These are phyloP conservation scores for Neophaeococcomyces mojaviensis DNA, from an alignment of 2,329 filamentous ascomycete genomes.

Conservation along the genomic window DNA sequence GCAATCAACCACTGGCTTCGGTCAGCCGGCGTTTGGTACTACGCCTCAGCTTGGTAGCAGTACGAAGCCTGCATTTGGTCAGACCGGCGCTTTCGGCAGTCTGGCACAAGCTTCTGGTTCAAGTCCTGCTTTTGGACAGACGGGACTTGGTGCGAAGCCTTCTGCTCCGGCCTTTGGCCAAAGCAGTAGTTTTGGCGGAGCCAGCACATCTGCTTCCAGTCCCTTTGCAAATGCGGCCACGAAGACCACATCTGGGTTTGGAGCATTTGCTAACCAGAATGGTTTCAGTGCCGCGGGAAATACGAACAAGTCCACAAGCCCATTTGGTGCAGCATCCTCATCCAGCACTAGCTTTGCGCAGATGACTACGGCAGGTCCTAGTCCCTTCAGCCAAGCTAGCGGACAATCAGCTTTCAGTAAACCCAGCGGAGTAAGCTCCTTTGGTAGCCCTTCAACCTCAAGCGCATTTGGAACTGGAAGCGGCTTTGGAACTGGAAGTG, in stretches of 20 bases:
- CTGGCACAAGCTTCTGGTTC: constrained; percentile 28
- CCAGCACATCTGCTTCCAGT: constrained; percentile 7
- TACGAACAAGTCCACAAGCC: neutral
- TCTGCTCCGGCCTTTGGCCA: neutral
- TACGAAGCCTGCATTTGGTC: constrained; percentile 28
- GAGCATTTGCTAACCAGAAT: constrained; percentile 23
- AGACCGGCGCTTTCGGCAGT: constrained; percentile 28
- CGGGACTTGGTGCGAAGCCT: too few species aligned
- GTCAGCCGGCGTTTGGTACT: constrained; percentile 29
- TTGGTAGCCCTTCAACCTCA: constrained; percentile 12
- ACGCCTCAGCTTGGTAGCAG: constrained; percentile 24
- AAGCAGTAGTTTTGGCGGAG: constrained; percentile 3
- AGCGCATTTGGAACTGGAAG: neutral
- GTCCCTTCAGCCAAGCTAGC: constrained; percentile 25
- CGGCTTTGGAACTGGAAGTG: neutral
- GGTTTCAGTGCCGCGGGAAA: constrained; percentile 15
- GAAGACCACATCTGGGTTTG: constrained; percentile 21
- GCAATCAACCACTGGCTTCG: constrained; percentile 12
- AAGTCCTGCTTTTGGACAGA: constrained; percentile 17
- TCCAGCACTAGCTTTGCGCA: constrained; percentile 28
- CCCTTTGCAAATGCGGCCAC: constrained; percentile 16
- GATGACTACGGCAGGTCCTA: constrained; percentile 10
- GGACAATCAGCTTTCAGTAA: constrained; percentile 26
- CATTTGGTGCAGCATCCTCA: constrained; percentile 9
- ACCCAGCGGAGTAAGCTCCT: constrained; percentile 9